Percentiles rank a stretch among this genome's conserved stretches.
phyloP scores from a whole-genome alignment of 2,329 filamentous ascomycete species.

The Chaetomiaceae sp. region DNA sequence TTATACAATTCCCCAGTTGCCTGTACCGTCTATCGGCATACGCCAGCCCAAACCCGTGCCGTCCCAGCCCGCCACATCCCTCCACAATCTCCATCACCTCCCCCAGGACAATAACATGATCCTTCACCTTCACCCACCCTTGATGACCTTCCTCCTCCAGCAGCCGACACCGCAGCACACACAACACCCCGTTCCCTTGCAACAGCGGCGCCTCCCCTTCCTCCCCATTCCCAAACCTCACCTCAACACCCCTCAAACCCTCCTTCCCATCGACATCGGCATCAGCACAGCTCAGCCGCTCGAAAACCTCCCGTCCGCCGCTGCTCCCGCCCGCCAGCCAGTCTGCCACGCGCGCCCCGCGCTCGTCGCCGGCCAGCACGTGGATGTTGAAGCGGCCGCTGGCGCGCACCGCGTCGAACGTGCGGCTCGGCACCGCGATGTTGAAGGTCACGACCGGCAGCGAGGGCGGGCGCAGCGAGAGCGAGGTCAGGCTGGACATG shows the following conservation, averaged over 20 bases:
- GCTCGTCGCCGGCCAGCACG: constrained; percentile 41
- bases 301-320: constrained; percentile 32
- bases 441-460: constrained; percentile 51
- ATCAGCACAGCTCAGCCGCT: constrained; percentile 24
- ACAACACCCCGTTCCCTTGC: constrained; percentile 46
- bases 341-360: constrained; percentile 45
- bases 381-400: constrained; percentile 49
- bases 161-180: constrained; percentile 40
- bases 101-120: constrained; percentile 48
- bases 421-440: constrained; percentile 49
- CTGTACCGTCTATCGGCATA: constrained; percentile 47
- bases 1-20: constrained; percentile 42
- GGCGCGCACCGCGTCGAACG: constrained; percentile 43
- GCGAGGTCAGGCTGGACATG: constrained; percentile 53
- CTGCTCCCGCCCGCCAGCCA: constrained; percentile 47
- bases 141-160: constrained; percentile 28
- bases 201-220: constrained; percentile 36
- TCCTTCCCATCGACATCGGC: constrained; percentile 23
- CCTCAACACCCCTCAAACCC: constrained; percentile 9
- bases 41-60: constrained; percentile 38
- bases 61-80: constrained; percentile 21
- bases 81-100: constrained; percentile 43
- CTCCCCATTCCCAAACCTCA: not conserved
- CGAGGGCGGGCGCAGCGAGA: constrained; percentile 41
- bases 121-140: constrained; percentile 42